Percentiles rank a stretch among this genome's conserved stretches.
These are phyloP conservation scores for Colletotrichum acutatum DNA, from an alignment of 2,329 filamentous ascomycete genomes.

Conservation along the genomic window DNA sequence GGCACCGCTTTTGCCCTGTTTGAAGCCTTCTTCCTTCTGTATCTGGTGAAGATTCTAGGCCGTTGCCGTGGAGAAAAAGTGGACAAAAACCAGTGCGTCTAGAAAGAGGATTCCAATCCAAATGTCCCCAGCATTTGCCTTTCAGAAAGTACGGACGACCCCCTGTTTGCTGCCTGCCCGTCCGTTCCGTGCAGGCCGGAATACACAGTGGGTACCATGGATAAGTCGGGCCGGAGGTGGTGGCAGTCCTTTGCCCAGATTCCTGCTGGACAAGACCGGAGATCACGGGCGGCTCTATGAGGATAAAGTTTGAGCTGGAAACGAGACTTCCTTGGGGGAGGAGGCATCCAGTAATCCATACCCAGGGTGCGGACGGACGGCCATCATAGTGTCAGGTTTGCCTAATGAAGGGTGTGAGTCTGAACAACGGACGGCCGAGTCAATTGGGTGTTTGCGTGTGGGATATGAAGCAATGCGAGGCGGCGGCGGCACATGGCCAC, in stretches of 20 bases:
- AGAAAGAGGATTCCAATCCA: background rate
- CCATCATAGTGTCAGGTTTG: constrained; percentile 14
- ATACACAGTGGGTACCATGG: constrained; percentile 5
- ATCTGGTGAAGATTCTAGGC: background rate
- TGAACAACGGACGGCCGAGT: constrained; percentile 9
- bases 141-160: background rate
- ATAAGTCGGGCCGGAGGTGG: background rate
- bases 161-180: background rate
- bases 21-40: constrained; percentile 14
- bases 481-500: constrained; percentile 1
- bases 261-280: background rate
- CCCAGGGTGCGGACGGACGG: constrained; percentile 10
- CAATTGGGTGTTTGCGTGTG: background rate
- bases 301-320: constrained; percentile 5
- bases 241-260: background rate
- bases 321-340: background rate
- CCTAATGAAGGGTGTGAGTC: background rate
- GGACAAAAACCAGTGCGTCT: background rate
- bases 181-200: constrained; percentile 14
- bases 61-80: background rate
- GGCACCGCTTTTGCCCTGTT: constrained; percentile 13
- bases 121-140: background rate
- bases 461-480: background rate
- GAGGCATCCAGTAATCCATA: background rate
- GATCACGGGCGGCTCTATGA: constrained; percentile 15